phyloP scores from a whole-genome alignment of 116 monocot species.

The Posidonia oceanica region DNA sequence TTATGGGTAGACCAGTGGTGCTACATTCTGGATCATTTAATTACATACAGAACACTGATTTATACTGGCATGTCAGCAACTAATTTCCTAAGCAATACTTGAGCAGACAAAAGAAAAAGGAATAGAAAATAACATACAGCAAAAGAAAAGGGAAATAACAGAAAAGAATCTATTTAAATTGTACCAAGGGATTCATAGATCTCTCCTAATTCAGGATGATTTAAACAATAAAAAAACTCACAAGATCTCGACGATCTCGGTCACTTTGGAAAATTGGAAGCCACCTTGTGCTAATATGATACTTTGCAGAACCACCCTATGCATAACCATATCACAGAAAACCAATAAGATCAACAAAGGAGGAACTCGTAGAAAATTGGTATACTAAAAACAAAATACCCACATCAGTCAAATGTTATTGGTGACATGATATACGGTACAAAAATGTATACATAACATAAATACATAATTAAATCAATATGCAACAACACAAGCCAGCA shows the following conservation, averaged over 20 bases:
- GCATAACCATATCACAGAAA: constrained; percentile 5
- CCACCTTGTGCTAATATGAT: constrained; percentile 83
- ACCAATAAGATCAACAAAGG: background rate
- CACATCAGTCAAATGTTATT: too few species aligned
- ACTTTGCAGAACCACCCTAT: constrained; percentile 88
- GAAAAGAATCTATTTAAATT: background rate
- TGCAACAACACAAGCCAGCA: too few species aligned
- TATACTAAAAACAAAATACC: background rate
- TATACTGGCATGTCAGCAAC: too few species aligned
- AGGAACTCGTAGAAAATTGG: background rate
- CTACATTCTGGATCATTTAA: too few species aligned
- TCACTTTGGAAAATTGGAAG: constrained; percentile 86
- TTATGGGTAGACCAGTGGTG: too few species aligned
- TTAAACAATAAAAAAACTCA: constrained; percentile 25
- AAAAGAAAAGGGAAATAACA: background rate
- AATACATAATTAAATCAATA: too few species aligned
- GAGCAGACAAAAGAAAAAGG: too few species aligned
- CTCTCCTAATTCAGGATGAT: background rate
- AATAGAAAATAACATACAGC: too few species aligned
- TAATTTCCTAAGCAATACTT: too few species aligned
- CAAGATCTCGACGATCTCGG: constrained; percentile 98
- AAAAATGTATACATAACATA: too few species aligned
- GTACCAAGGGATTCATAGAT: background rate
- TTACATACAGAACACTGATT: too few species aligned
- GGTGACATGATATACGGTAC: too few species aligned